Evolutionary conservation across 192 early-diverging fungal species (phyloP).

Genomic region (Entophlyctis luteolus): DNA sequence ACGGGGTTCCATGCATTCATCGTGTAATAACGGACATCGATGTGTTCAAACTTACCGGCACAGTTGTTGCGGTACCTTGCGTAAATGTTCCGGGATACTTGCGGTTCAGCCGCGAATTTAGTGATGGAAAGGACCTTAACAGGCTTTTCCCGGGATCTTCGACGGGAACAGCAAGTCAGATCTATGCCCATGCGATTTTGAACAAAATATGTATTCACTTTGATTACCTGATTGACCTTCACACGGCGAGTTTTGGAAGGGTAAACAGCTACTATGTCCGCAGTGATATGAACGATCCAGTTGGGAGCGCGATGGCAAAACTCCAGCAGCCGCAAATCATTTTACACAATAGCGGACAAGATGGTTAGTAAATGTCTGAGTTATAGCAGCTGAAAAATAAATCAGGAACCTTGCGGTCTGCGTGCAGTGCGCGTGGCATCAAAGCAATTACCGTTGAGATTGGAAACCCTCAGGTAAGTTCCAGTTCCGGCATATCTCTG

Average conservation of each 20-base stretch:
- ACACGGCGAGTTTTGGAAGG: conserved; percentile 81
- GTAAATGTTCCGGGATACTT: conserved; percentile 83
- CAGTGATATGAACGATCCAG: conserved; percentile 75
- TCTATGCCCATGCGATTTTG: conserved; percentile 79
- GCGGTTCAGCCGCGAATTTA: conserved; percentile 72
- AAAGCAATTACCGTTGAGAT: conserved; percentile 89
- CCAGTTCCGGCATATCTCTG: not conserved
- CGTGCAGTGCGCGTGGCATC: conserved; percentile 69
- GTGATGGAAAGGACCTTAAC: conserved; percentile 85
- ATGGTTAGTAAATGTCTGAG: too few relatives aligned
- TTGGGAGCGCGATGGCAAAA: conserved; percentile 69
- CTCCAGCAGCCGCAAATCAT: conserved; percentile 79
- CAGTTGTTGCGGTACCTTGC: conserved; percentile 84
- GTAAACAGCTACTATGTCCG: conserved; percentile 86
- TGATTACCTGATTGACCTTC: conserved; percentile 81
- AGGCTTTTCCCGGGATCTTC: conserved; percentile 71
- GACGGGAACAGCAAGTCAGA: conserved; percentile 70
- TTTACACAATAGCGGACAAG: conserved; percentile 61
- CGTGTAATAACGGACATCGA: conserved; percentile 77
- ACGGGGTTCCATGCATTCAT: conserved; percentile 88
- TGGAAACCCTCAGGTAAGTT: conserved; percentile 67
- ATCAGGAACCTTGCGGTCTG: conserved; percentile 75
- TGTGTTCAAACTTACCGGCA: conserved; percentile 68
- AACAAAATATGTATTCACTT: conserved; percentile 75
- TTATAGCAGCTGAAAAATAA: not conserved